Percentiles rank a stretch among this genome's conserved stretches.
Conservation (phyloP, 768 basidiomycete genomes). For the Pisolithus albus region DNA sequence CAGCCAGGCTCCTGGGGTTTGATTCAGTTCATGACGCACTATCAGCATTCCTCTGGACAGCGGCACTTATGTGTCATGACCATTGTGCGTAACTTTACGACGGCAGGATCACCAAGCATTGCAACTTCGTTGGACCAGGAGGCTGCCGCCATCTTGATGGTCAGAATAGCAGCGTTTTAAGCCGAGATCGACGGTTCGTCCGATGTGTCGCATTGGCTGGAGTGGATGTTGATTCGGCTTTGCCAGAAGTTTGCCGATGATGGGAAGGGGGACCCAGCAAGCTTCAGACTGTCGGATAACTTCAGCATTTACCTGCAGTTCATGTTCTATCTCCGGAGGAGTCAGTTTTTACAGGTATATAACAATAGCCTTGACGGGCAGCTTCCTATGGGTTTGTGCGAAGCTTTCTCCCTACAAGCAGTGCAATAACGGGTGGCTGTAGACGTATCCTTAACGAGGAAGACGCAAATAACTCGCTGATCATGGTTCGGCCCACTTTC, state of each 20-base stretch:
- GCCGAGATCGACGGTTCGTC: conserved; percentile 98
- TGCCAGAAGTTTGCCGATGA: conserved; percentile 99
- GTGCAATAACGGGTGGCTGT: too few relatives aligned
- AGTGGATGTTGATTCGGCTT: conserved; percentile 95
- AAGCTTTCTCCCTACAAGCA: conserved; percentile 85
- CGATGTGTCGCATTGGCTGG: conserved; percentile 94
- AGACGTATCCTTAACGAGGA: too few relatives aligned
- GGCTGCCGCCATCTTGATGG: conserved; percentile 95
- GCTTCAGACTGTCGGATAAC: conserved; percentile 89
- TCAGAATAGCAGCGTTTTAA: conserved; percentile 97
- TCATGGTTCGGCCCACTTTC: too few relatives aligned
- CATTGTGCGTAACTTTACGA: conserved; percentile 94
- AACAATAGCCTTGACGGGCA: conserved; percentile 99
- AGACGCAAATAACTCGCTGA: too few relatives aligned
- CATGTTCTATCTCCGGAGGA: conserved; percentile 97
- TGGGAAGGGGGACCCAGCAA: conserved; percentile 92
- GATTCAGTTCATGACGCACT: conserved; percentile 97
- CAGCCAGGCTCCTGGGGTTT: conserved; percentile 86
- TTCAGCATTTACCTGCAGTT: conserved; percentile 99
- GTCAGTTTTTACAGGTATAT: conserved; percentile 98
- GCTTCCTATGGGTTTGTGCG: conserved; percentile 91
- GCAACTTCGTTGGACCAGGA: conserved; percentile 91
- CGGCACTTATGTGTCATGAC: conserved; percentile 95
- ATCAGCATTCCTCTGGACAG: conserved; percentile 95
- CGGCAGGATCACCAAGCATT: conserved; percentile 88